Percentiles rank a stretch among this genome's conserved stretches.
phyloP scores from a whole-genome alignment of 2,329 filamentous ascomycete genomes.

The Sporothrix humicola region DNA sequence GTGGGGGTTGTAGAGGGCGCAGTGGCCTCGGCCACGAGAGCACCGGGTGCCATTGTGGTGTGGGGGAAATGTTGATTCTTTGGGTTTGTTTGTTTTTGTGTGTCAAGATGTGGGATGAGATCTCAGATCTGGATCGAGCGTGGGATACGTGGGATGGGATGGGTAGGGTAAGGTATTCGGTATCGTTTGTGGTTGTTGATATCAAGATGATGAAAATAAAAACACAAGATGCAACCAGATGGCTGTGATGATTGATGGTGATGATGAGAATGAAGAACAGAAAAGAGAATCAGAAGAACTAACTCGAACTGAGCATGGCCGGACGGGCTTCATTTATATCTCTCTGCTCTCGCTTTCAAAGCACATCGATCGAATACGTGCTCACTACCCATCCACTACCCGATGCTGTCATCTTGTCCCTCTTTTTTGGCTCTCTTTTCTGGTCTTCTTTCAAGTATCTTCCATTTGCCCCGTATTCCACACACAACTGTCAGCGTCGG shows the following conservation, averaged over 20 bases:
- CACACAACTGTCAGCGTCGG: neutral
- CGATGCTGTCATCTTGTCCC: neutral
- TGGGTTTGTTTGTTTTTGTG: too few species aligned
- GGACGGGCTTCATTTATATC: conserved; percentile 1
- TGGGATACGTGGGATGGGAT: neutral
- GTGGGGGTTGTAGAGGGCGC: neutral
- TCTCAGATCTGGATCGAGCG: neutral
- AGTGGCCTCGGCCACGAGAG: conserved; percentile 34
- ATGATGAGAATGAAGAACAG: neutral
- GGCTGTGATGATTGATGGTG: neutral
- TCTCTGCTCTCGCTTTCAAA: neutral
- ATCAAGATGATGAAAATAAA: neutral
- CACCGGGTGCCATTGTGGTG: conserved; percentile 37
- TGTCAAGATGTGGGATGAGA: too few species aligned
- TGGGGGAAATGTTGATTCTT: neutral
- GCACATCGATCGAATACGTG: neutral
- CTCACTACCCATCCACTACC: neutral
- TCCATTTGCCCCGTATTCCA: conserved; percentile 4
- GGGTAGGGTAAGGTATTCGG: neutral
- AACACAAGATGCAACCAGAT: neutral
- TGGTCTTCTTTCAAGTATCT: neutral
- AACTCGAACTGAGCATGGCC: neutral
- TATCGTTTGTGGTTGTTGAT: neutral
- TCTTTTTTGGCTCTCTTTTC: neutral
- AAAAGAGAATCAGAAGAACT: neutral